phyloP scores from a whole-genome alignment of 768 basidiomycete genomes.

The Termitomyces sp. region DNA sequence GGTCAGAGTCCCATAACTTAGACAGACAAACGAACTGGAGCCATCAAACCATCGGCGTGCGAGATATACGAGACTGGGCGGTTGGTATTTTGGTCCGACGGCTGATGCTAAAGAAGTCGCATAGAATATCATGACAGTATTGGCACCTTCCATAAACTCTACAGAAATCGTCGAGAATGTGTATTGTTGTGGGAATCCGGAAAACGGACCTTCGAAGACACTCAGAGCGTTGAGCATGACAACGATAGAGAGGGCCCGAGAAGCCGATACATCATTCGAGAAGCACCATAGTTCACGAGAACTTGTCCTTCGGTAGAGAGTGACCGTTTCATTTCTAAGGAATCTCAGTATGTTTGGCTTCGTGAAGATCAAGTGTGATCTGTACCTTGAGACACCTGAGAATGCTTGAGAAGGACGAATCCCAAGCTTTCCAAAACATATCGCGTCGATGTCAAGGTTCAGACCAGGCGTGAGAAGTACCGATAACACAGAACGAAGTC shows the following conservation, averaged over 20 bases:
- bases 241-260: slow-evolving; percentile 61
- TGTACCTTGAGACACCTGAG: slow-evolving; percentile 49
- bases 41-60: slow-evolving; percentile 74
- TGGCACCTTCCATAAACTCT: slow-evolving; percentile 69
- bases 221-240: slow-evolving; percentile 66
- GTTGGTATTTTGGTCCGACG: slow-evolving; percentile 55
- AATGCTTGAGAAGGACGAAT: slow-evolving; percentile 31
- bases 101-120: slow-evolving; percentile 59
- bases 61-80: slow-evolving; percentile 69
- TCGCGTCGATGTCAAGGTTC: slow-evolving; percentile 62
- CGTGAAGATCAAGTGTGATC: background rate
- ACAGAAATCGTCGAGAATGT: slow-evolving; percentile 2
- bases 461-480: slow-evolving; percentile 65
- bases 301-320: slow-evolving; percentile 31
- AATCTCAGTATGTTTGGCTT: background rate
- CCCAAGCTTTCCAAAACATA: slow-evolving; percentile 56
- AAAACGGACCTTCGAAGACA: slow-evolving; percentile 56
- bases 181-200: background rate
- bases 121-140: slow-evolving; percentile 78
- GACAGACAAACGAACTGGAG: slow-evolving; percentile 43
- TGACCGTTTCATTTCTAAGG: slow-evolving; percentile 32
- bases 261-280: slow-evolving; percentile 65
- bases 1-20: background rate
- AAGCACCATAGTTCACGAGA: slow-evolving; percentile 62
- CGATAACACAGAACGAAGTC: slow-evolving; percentile 58